phyloP scores from a whole-genome alignment of 208 protist genomes.

The Leishmania lainsoni region DNA sequence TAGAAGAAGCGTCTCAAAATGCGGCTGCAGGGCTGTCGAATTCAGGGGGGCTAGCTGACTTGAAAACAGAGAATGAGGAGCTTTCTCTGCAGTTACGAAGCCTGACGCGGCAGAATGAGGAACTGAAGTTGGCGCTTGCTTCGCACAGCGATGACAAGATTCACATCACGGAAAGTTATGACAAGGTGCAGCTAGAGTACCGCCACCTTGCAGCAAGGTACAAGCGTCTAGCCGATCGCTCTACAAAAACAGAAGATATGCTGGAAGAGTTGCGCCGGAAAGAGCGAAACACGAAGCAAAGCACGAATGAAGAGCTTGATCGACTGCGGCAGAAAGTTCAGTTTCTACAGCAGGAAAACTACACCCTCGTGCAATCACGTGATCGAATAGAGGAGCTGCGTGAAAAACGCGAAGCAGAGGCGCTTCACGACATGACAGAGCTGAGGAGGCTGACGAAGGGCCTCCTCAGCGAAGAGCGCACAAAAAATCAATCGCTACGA shows the following conservation, averaged over 20 bases:
- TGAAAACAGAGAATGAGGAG: conserved; percentile 47
- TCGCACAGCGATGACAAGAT: conserved; percentile 46
- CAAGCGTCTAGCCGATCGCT: conserved; percentile 60
- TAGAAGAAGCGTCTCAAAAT: conserved; percentile 9
- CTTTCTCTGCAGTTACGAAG: conserved; percentile 42
- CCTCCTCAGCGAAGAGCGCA: conserved; percentile 62
- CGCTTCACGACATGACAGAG: conserved; percentile 78
- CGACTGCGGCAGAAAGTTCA: conserved; percentile 57
- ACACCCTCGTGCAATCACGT: conserved; percentile 59
- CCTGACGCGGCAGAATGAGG: conserved; percentile 34
- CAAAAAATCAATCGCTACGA: conserved; percentile 39
- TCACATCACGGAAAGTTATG: conserved; percentile 49
- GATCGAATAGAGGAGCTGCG: conserved; percentile 77
- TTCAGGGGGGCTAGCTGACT: conserved; percentile 23
- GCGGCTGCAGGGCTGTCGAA: neutral
- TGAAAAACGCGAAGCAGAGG: conserved; percentile 69
- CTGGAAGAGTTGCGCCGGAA: conserved; percentile 45
- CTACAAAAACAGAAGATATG: conserved; percentile 50
- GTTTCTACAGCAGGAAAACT: conserved; percentile 67
- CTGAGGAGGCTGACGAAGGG: conserved; percentile 60
- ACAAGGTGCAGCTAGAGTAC: conserved; percentile 80
- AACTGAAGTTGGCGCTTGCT: conserved; percentile 47
- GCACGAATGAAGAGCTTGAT: conserved; percentile 50
- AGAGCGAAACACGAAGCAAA: conserved; percentile 37
- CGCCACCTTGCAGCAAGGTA: conserved; percentile 72